Evolutionary conservation across 129 eudicot species (phyloP).

Genomic region (Calendula officinalis): DNA sequence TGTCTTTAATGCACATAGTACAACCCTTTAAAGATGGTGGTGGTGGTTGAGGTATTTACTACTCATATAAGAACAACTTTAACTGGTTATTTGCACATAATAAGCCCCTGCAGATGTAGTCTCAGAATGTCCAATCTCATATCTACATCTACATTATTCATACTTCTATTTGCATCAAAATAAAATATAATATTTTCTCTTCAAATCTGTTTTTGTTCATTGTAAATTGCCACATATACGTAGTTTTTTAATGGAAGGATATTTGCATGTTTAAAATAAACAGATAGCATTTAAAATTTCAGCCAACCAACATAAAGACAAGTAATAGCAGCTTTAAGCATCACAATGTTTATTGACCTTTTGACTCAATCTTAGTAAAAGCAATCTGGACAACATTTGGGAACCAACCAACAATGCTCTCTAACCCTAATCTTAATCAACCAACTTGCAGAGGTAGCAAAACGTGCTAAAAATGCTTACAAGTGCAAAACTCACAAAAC

Average conservation of each 20-base stretch:
- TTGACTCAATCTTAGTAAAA: constrained; percentile 24
- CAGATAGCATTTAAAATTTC: constrained; percentile 22
- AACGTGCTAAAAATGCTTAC: too few relatives aligned
- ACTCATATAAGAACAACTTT: constrained; percentile 22
- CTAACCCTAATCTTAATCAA: too few relatives aligned
- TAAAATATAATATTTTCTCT: too few relatives aligned
- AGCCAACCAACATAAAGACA: constrained; percentile 31
- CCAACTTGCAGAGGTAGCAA: too few relatives aligned
- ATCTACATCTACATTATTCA: background rate
- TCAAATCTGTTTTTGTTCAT: too few relatives aligned
- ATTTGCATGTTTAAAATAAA: background rate
- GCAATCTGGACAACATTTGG: constrained; percentile 3
- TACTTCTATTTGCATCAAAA: background rate
- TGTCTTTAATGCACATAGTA: constrained; percentile 22
- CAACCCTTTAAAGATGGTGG: constrained; percentile 19
- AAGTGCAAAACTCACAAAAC: too few relatives aligned
- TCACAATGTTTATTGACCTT: constrained; percentile 24
- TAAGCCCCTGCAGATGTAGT: constrained; percentile 23
- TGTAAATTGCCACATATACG: too few relatives aligned
- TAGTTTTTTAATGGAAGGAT: too few relatives aligned
- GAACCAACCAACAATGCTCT: too few relatives aligned
- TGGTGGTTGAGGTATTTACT: constrained; percentile 22
- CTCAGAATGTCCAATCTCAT: constrained; percentile 27
- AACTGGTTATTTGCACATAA: constrained; percentile 24
- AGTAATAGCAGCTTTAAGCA: constrained; percentile 32